Evolutionary conservation across 148 eudicot species (phyloP), one percentile per base, ranked within the genome.

Genomic region (Cornus suecica): DNA sequence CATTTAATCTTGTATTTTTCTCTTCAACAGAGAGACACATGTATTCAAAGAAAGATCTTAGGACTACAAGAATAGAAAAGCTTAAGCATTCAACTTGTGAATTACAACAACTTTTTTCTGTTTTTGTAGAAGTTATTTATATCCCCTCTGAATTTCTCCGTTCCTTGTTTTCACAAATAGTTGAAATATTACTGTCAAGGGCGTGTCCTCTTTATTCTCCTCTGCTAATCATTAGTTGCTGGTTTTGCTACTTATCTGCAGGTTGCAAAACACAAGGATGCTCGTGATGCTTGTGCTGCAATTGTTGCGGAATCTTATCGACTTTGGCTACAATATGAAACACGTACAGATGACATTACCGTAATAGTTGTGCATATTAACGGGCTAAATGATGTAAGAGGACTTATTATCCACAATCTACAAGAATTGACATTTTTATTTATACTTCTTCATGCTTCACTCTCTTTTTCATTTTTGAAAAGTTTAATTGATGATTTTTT

Each of bases 231-330:
- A 48, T 54, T 48, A 37, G 10, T 58, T 2, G 41, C 9, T 66
- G 27, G 25, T 52, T 73, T 41, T 72, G 64, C 66, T 73, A 25
- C 64, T 65, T 70, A 68, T 27, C 77, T 80, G 62, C 84, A 95
- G 99, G 98, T 95, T 77, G 91, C 87, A 65, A 88, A 87, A 72
- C 82, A 83, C 73, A 91, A 91, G 84, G 99, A 95, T 79, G 97
- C 99, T 1, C 99, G 94, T 75, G 97, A 95, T 85, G 97, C 99
- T 81, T 95, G 99, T 88, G 97, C 97, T 66, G 99, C 99, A 74
- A 93, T 95, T 82, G 99, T 95, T 83, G 99, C 99, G 52, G 99
- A 95, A 84, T 95, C 99, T 7, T 95, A 95, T 82, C 90, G 99
- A 73, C 97, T 92, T 76, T 95, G 99, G 99, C 84, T 95, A 77